Evolutionary conservation across 345 rosid genomes (phyloP), one percentile per base, ranked within the genome.

Genomic region (Dimocarpus longan): DNA sequence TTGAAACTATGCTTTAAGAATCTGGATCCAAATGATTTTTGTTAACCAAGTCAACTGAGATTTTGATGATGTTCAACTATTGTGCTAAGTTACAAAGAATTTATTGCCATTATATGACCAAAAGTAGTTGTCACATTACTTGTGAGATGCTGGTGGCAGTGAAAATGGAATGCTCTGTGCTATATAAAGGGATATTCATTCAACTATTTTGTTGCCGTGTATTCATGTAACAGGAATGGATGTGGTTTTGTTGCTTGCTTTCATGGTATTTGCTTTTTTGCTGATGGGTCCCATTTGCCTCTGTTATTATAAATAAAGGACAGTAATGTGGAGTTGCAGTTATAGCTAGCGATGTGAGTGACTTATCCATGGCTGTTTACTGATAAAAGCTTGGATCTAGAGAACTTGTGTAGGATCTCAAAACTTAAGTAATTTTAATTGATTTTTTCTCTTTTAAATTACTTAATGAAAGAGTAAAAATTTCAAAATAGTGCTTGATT

Each of bases 201-300:
- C 8, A 57, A 6, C 21, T 57, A 4, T 18, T 57, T 57, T 57
- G 18, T 2, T 57, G 21, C 19, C 11, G 9, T 18, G 13, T 15
- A 24, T 72, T 15, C 22, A 1, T 62, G 43, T 62, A 16, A 21
- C 48, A 18, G 10, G 32, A 22, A 24, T 44, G 24, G 22, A 26
- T 74, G 43, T 42, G 54, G 56, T 60, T 42, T 63, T 21, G 37
- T 62, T 74, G 54, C 40, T 74, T 24, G 22, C 37, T 60, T 67
- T 44, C 12, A 42, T 60, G 40, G 13, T 52, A 11, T 32, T 21
- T 73, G n/a, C 76, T 56, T 57, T 57, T 18, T 37, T 54, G 9
- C 19, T 18, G 32, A 42, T 32, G 10, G 66, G 60, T 32, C 18
- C 19, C 59, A 32, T 32, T 32, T 32, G 16, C 39, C 21, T 7